These are phyloP conservation scores for Fusarium penzigii DNA, from an alignment of 2,329 filamentous ascomycete genomes.

Conservation along the genomic window DNA sequence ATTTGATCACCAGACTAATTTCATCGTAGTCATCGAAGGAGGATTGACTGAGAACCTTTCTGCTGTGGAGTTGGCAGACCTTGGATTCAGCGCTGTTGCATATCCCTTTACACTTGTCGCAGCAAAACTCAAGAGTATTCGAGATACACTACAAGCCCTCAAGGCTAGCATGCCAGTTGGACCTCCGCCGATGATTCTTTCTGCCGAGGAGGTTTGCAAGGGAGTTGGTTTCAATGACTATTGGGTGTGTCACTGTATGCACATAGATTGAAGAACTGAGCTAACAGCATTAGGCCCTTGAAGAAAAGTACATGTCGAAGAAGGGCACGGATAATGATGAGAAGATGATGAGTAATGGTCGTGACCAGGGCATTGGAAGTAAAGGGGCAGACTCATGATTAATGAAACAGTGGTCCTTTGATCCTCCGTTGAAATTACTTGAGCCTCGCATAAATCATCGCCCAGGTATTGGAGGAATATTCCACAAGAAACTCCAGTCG, in stretches of 20 bases:
- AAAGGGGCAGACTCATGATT: background rate
- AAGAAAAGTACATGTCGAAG: background rate
- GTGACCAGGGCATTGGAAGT: background rate
- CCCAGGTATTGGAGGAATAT: background rate
- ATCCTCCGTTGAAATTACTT: too few relatives aligned
- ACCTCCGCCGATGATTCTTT: slow-evolving; percentile 44
- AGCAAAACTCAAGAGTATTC: slow-evolving; percentile 42
- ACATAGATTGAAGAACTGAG: background rate
- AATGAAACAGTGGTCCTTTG: too few relatives aligned
- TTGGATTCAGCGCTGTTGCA: slow-evolving; percentile 44
- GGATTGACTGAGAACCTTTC: slow-evolving; percentile 37
- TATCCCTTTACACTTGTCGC: slow-evolving; percentile 48
- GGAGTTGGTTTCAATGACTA: slow-evolving; percentile 48
- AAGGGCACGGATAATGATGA: background rate
- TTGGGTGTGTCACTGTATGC: slow-evolving; percentile 15
- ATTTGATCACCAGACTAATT: background rate
- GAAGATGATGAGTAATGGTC: background rate
- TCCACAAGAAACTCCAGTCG: background rate
- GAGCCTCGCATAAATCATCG: background rate
- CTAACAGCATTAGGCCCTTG: background rate
- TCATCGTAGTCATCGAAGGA: slow-evolving; percentile 30
- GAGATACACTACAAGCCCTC: slow-evolving; percentile 38
- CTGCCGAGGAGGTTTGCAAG: slow-evolving; percentile 44
- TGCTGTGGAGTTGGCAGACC: slow-evolving; percentile 32
- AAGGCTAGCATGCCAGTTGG: slow-evolving; percentile 44